phyloP scores from a whole-genome alignment of 2,329 filamentous ascomycete genomes.

The Gremmenia infestans region DNA sequence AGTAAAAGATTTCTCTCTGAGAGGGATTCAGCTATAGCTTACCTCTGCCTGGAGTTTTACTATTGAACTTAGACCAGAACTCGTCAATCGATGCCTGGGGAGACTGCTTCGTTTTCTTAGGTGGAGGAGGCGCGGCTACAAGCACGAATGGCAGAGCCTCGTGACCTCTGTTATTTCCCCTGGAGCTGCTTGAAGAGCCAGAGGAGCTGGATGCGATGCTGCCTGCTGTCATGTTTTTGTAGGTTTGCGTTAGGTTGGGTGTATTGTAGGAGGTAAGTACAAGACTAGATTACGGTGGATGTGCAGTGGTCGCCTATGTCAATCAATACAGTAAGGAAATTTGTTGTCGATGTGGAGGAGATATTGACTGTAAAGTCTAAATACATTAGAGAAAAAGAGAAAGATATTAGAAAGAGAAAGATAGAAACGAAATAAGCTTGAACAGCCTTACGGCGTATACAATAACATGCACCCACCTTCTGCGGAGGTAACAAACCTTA shows the following conservation, averaged over 20 bases:
- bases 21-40: conserved; percentile 1
- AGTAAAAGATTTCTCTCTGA: background rate
- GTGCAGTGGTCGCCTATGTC: too few species aligned
- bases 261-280: background rate
- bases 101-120: conserved; percentile 42
- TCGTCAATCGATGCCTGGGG: conserved; percentile 66
- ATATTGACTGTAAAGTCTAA: too few species aligned
- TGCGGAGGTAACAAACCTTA: too few species aligned
- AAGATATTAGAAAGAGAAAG: too few species aligned
- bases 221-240: background rate
- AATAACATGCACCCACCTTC: too few species aligned
- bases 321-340: too few species aligned
- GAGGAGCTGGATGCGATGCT: background rate
- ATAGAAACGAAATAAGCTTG: too few species aligned
- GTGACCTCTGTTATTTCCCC: background rate
- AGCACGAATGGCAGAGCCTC: background rate
- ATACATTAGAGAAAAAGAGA: too few species aligned
- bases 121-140: background rate
- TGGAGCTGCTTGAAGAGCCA: background rate
- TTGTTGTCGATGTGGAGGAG: too few species aligned
- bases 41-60: conserved; percentile 67
- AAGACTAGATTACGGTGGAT: background rate
- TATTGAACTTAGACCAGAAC: conserved; percentile 69
- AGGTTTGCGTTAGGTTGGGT: background rate
- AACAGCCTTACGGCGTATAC: too few species aligned